Evolutionary conservation across 768 basidiomycete genomes (phyloP), one percentile per base, ranked within the genome.

Genomic region (Macrolepiota albuminosa): DNA sequence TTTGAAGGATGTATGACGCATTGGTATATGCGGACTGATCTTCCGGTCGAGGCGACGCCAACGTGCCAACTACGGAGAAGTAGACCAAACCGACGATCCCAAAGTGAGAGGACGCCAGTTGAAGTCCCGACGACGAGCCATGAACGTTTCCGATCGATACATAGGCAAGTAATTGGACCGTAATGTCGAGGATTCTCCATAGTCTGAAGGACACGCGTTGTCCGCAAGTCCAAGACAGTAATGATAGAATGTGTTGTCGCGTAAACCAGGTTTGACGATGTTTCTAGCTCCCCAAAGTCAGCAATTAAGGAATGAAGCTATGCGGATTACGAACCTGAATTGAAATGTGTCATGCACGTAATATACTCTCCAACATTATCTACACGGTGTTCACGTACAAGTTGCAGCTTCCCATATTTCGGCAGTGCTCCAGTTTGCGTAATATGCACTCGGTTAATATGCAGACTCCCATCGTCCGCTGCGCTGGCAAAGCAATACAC

Each of bases 71-170:
- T 91, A 70, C 90, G 91, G 63, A 98, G 78, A 4, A 89, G 76
- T 21, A 98, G 76, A 1, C 95, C 95, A 65, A 98, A 99, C 10
- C 96, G 88, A 46, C 93, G 85, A 74, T 99, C 97, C 95, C 95
- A 99, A 3, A 99, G 79, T 0, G 91, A 86, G 13, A 98, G 75
- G 14, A 89, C 84, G 6, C 96, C 97, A 1, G 83, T 84, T 2
- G 89, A 84, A 1, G 96, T 97, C 2, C 93, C 96, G 18, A 91
- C 86, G 13, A 97, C 78, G 29, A 96, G 79, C 96, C 96, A 98
- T 6, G 90, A 83, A 29, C 82, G 85, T 68, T 89, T 91, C 37
- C 85, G 84, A 69, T 96, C 95, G 49, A 94, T 71, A 65, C 93
- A 96, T 59, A 96, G 71, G 43, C 86, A 83, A 0, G 93, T 91